phyloP scores from a whole-genome alignment of 1,284 basidiomycete genomes.

The Phylloboletellus chloephorus region DNA sequence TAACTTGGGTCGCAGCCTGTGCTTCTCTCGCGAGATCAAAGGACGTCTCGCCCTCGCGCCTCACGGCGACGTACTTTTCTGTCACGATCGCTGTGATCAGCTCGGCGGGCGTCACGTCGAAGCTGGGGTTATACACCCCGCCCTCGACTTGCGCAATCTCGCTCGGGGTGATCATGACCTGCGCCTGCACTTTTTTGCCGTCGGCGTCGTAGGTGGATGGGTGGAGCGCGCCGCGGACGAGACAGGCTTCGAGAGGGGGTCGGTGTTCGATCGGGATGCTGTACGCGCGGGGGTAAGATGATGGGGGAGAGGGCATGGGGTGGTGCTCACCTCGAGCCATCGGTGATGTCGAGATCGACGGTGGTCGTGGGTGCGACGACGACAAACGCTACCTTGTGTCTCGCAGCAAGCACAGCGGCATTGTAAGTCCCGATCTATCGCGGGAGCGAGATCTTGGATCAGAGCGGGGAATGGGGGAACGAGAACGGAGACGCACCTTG shows the following conservation, averaged over 20 bases:
- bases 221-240: slow-evolving; percentile 74
- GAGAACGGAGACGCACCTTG: slow-evolving; percentile 49
- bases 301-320: neutral
- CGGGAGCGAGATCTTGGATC: neutral
- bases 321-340: slow-evolving; percentile 60
- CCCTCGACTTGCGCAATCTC: slow-evolving; percentile 39
- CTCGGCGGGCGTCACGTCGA: slow-evolving; percentile 89
- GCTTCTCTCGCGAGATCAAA: slow-evolving; percentile 45
- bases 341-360: slow-evolving; percentile 72
- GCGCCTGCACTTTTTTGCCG: slow-evolving; percentile 50
- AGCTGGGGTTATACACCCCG: slow-evolving; percentile 84
- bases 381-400: slow-evolving; percentile 83
- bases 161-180: slow-evolving; percentile 71
- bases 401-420: slow-evolving; percentile 79
- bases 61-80: slow-evolving; percentile 80
- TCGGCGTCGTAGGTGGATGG: slow-evolving; percentile 39
- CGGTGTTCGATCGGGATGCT: slow-evolving; percentile 92
- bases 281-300: slow-evolving; percentile 4
- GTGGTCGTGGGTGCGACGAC: slow-evolving; percentile 89
- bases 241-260: slow-evolving; percentile 78
- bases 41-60: slow-evolving; percentile 41
- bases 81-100: slow-evolving; percentile 82
- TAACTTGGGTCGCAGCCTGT: neutral
- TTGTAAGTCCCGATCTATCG: slow-evolving; percentile 86
- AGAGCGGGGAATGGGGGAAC: neutral